Evolutionary conservation across 805 yeast genomes (phyloP).

Genomic region (Debaryomyces prosopidis): DNA sequence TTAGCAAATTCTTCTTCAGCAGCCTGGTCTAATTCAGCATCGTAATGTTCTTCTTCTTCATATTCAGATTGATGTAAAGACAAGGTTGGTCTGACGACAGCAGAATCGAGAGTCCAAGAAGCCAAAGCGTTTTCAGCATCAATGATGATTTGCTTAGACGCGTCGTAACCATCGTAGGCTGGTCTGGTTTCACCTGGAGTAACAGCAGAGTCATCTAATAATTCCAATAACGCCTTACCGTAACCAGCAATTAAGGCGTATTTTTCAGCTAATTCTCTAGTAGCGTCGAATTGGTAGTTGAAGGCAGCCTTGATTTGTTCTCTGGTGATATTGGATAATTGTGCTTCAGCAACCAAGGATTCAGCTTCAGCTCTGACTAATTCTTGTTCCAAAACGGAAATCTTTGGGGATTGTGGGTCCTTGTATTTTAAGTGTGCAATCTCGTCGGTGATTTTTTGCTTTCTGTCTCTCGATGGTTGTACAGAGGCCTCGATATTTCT

Average conservation of each 20-base stretch:
- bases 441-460: slow-evolving; percentile 80
- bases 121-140: slow-evolving; percentile 84
- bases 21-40: slow-evolving; percentile 50
- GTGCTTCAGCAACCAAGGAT: slow-evolving; percentile 89
- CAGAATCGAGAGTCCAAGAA: slow-evolving; percentile 81
- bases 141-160: slow-evolving; percentile 82
- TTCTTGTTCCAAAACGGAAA: slow-evolving; percentile 81
- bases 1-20: slow-evolving; percentile 57
- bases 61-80: slow-evolving; percentile 64
- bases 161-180: slow-evolving; percentile 85
- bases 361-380: slow-evolving; percentile 91
- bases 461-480: slow-evolving; percentile 86
- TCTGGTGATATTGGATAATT: slow-evolving; percentile 83
- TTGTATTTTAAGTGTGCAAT: slow-evolving; percentile 82
- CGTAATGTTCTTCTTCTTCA: slow-evolving; percentile 47
- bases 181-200: slow-evolving; percentile 93
- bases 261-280: slow-evolving; percentile 84
- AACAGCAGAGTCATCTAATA: slow-evolving; percentile 81
- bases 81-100: slow-evolving; percentile 80
- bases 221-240: slow-evolving; percentile 82
- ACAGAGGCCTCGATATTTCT: slow-evolving; percentile 86
- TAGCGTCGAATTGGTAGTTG: slow-evolving; percentile 81
- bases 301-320: slow-evolving; percentile 83
- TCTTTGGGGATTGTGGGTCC: slow-evolving; percentile 82
- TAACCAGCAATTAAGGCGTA: slow-evolving; percentile 84